These are phyloP conservation scores for Amanita phalloides DNA, from an alignment of 768 basidiomycete species.

Conservation along the genomic window DNA sequence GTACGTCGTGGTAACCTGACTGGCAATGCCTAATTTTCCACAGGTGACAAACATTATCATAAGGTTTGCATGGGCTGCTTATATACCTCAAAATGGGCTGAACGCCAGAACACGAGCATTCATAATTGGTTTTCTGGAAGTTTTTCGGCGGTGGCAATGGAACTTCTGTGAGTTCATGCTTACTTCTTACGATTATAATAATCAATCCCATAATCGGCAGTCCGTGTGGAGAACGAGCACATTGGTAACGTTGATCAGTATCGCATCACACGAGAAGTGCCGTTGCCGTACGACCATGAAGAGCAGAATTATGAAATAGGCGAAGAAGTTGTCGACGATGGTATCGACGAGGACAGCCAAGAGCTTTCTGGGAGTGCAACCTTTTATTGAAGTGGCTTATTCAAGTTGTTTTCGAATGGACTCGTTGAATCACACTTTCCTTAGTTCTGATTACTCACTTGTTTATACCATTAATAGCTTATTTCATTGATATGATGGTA, in stretches of 20 bases:
- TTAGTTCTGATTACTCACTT: too few relatives aligned
- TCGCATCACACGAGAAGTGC: slow-evolving; percentile 77
- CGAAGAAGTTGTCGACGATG: slow-evolving; percentile 29
- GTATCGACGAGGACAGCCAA: not conserved
- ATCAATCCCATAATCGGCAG: slow-evolving; percentile 20
- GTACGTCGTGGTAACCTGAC: slow-evolving; percentile 26
- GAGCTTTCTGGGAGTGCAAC: not conserved
- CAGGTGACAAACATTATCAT: slow-evolving; percentile 64
- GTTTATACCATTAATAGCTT: too few relatives aligned
- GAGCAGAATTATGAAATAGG: slow-evolving; percentile 33
- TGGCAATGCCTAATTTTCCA: not conserved
- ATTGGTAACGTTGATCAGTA: slow-evolving; percentile 90
- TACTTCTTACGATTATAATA: not conserved
- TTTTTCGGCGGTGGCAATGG: slow-evolving; percentile 80
- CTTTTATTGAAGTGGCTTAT: not conserved
- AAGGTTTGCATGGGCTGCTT: slow-evolving; percentile 78
- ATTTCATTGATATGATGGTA: too few relatives aligned
- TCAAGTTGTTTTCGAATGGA: not conserved
- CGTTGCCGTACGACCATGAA: slow-evolving; percentile 66
- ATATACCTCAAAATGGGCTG: slow-evolving; percentile 45
- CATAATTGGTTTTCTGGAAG: slow-evolving; percentile 61
- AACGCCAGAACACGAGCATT: slow-evolving; percentile 49
- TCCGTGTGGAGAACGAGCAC: slow-evolving; percentile 85
- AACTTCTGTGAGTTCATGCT: slow-evolving; percentile 62
- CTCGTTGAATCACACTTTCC: too few relatives aligned